Evolutionary conservation across 1,284 basidiomycete species (phyloP).

Genomic region (Cronartium quercuum): DNA sequence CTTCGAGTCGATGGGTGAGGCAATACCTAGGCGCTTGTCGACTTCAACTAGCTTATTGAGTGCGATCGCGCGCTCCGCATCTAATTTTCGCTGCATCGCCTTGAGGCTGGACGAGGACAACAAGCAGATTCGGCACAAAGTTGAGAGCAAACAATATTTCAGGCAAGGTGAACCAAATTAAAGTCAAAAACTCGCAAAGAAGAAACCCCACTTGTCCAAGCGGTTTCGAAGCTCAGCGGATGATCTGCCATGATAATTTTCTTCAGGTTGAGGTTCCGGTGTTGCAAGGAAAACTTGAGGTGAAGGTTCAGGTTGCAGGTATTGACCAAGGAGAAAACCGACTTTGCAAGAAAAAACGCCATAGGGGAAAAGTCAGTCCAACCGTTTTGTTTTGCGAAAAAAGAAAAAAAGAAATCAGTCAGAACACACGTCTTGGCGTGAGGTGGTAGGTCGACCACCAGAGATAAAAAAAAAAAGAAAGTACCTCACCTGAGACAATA

Average conservation of each 20-base stretch:
- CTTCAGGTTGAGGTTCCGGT: background rate
- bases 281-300: background rate
- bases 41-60: constrained; percentile 34
- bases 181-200: background rate
- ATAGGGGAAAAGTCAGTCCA: background rate
- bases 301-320: constrained; percentile 26
- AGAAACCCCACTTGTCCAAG: constrained; percentile 10
- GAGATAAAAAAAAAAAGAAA: background rate
- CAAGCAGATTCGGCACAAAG: background rate
- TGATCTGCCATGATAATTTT: background rate
- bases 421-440: background rate
- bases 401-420: background rate
- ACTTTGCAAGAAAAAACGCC: background rate
- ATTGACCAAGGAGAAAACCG: constrained; percentile 34
- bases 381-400: too few relatives aligned
- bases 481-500: constrained; percentile 28
- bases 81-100: constrained; percentile 20
- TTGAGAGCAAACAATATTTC: background rate
- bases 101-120: background rate
- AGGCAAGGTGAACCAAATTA: background rate
- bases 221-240: constrained; percentile 17
- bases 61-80: constrained; percentile 31
- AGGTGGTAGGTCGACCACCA: background rate
- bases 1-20: too few relatives aligned
- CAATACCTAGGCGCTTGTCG: constrained; percentile 5